These are phyloP conservation scores for Pleurotus citrinopileatus DNA, from an alignment of 768 basidiomycete genomes.

Conservation along the genomic window DNA sequence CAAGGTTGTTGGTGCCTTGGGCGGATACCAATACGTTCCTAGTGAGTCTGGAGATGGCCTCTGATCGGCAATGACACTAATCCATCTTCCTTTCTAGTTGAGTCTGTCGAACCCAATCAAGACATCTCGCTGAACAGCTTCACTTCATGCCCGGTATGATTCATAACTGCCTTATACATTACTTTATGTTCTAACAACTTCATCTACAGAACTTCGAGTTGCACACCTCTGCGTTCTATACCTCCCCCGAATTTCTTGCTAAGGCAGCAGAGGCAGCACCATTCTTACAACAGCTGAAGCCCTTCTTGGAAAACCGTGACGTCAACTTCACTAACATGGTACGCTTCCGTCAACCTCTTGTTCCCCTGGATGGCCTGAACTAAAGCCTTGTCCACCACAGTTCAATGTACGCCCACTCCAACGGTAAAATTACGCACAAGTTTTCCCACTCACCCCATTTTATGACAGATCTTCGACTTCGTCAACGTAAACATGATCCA, in stretches of 20 bases:
- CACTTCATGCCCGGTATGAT: constrained; percentile 39
- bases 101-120: constrained; percentile 42
- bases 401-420: constrained; percentile 38
- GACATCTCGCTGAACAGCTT: constrained; percentile 47
- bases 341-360: constrained; percentile 14
- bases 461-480: constrained; percentile 42
- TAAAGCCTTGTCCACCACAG: constrained; percentile 18
- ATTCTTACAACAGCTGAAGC: constrained; percentile 36
- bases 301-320: constrained; percentile 36
- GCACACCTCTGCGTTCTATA: constrained; percentile 37
- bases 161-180: too few species aligned
- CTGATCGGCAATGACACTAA: background rate
- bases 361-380: too few species aligned
- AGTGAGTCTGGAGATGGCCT: constrained; percentile 1
- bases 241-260: constrained; percentile 32
- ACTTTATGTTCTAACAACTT: background rate
- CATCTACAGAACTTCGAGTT: constrained; percentile 29
- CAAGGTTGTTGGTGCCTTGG: constrained; percentile 40
- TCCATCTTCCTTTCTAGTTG: constrained; percentile 25
- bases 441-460: too few species aligned
- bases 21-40: constrained; percentile 40
- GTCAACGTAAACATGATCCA: constrained; percentile 54
- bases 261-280: constrained; percentile 30
- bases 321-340: constrained; percentile 41
- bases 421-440: background rate